Percentiles rank a stretch among this genome's conserved stretches.
These are phyloP conservation scores for Aegilops tauschii DNA, from an alignment of 176 grass and related monocot species.

Conservation along the genomic window DNA sequence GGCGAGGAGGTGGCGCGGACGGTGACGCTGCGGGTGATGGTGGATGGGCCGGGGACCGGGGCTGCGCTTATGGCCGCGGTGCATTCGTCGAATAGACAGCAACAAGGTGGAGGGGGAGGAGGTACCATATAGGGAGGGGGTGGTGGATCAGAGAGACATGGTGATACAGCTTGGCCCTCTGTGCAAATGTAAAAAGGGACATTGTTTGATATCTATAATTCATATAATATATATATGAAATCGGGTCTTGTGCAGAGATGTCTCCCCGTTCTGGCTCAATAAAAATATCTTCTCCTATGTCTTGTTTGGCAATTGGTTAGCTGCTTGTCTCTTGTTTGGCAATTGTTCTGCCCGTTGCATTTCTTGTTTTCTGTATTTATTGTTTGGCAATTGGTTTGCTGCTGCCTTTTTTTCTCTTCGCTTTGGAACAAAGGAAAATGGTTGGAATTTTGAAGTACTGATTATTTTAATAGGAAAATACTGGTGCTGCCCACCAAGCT, in stretches of 20 bases:
- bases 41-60: constrained; percentile 69
- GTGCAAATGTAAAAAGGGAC: constrained; percentile 95
- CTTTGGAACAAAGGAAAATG: no score
- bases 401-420: no score
- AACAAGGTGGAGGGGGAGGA: background rate
- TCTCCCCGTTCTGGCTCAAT: background rate
- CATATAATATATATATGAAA: constrained; percentile 55
- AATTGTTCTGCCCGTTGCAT: no score
- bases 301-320: no score
- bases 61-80: constrained; percentile 73
- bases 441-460: no score
- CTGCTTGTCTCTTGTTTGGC: no score
- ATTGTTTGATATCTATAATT: constrained; percentile 83
- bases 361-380: no score
- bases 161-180: constrained; percentile 56
- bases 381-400: no score
- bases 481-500: no score
- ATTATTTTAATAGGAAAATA: no score
- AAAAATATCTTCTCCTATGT: no score
- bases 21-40: constrained; percentile 51
- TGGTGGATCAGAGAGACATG: constrained; percentile 15
- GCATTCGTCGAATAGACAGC: constrained; percentile 66
- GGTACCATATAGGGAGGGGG: constrained; percentile 40
- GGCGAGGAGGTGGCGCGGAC: constrained; percentile 72
- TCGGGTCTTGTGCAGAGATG: constrained; percentile 56